These are phyloP conservation scores for Daldinia childiae DNA, from an alignment of 495 filamentous ascomycete species.

Conservation along the genomic window DNA sequence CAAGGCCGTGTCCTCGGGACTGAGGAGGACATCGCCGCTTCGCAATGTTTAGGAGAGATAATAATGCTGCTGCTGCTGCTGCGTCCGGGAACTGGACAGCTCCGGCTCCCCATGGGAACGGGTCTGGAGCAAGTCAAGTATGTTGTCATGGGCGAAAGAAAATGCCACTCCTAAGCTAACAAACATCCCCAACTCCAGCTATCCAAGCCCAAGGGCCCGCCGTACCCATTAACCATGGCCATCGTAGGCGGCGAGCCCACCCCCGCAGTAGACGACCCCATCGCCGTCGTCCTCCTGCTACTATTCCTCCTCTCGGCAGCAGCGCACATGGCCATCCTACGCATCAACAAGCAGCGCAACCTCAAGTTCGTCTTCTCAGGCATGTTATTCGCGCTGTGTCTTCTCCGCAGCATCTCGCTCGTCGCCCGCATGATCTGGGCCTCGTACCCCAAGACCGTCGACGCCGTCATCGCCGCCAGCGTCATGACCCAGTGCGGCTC, in stretches of 20 bases:
- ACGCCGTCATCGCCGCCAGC: constrained; percentile 72
- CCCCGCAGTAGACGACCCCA: constrained; percentile 66
- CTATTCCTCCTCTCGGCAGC: constrained; percentile 69
- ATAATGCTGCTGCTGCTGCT: not conserved
- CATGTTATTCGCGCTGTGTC: constrained; percentile 81
- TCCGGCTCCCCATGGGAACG: constrained; percentile 19
- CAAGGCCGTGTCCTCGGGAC: constrained; percentile 12
- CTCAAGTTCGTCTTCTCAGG: constrained; percentile 78
- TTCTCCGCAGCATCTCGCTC: constrained; percentile 72
- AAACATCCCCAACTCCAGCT: not conserved
- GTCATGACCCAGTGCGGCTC: constrained; percentile 82
- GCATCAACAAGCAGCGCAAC: constrained; percentile 62
- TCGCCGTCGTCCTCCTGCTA: constrained; percentile 69
- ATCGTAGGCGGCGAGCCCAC: constrained; percentile 68
- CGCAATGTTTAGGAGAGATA: constrained; percentile 2
- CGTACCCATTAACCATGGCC: constrained; percentile 54
- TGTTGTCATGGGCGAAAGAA: not conserved
- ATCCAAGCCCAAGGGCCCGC: constrained; percentile 40
- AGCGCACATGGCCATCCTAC: constrained; percentile 72
- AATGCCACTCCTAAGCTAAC: not conserved
- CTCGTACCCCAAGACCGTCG: constrained; percentile 54
- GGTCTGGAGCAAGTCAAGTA: constrained; percentile 18
- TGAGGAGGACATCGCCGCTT: constrained; percentile 6
- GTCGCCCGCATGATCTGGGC: constrained; percentile 71
- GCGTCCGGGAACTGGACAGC: constrained; percentile 38